Evolutionary conservation across 495 filamentous ascomycete species (phyloP).

Genomic region (Parathielavia appendiculata): DNA sequence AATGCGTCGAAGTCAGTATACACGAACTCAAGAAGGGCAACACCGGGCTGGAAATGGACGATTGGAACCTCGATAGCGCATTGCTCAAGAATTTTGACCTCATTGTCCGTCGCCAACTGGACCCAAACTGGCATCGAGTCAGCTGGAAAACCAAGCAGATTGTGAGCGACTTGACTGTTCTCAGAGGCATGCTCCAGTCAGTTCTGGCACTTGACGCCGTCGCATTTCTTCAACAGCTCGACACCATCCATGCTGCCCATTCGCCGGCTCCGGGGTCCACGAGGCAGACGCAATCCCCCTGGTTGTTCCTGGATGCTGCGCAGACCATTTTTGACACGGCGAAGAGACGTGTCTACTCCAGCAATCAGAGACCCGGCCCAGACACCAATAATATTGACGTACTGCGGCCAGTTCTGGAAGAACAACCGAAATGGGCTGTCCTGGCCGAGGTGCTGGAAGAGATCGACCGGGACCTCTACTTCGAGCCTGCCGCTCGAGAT

Average conservation of each 20-base stretch:
- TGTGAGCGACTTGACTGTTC: slow-evolving; percentile 77
- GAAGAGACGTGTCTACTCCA: slow-evolving; percentile 79
- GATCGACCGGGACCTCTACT: slow-evolving; percentile 86
- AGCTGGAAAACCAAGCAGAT: slow-evolving; percentile 94
- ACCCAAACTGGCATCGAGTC: slow-evolving; percentile 95
- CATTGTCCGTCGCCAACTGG: slow-evolving; percentile 80
- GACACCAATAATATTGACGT: slow-evolving; percentile 51
- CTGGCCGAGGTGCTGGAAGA: slow-evolving; percentile 84
- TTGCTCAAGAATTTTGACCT: slow-evolving; percentile 89
- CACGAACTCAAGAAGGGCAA: slow-evolving; percentile 86
- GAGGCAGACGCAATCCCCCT: slow-evolving; percentile 84
- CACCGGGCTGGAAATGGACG: slow-evolving; percentile 86
- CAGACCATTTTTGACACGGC: slow-evolving; percentile 91
- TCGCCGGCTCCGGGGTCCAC: slow-evolving; percentile 83
- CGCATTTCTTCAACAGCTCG: slow-evolving; percentile 85
- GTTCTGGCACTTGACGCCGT: slow-evolving; percentile 86
- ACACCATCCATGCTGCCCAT: slow-evolving; percentile 88
- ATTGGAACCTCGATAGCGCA: slow-evolving; percentile 95
- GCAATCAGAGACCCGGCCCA: slow-evolving; percentile 36
- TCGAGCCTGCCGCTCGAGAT: slow-evolving; percentile 68
- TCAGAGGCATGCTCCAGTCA: slow-evolving; percentile 80
- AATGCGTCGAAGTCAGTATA: slow-evolving; percentile 93
- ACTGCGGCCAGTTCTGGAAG: slow-evolving; percentile 85
- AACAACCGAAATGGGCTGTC: slow-evolving; percentile 88
- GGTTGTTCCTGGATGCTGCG: slow-evolving; percentile 93